Evolutionary conservation across 2,329 filamentous ascomycete genomes (phyloP).

Genomic region (Talaromyces verruculosus): DNA sequence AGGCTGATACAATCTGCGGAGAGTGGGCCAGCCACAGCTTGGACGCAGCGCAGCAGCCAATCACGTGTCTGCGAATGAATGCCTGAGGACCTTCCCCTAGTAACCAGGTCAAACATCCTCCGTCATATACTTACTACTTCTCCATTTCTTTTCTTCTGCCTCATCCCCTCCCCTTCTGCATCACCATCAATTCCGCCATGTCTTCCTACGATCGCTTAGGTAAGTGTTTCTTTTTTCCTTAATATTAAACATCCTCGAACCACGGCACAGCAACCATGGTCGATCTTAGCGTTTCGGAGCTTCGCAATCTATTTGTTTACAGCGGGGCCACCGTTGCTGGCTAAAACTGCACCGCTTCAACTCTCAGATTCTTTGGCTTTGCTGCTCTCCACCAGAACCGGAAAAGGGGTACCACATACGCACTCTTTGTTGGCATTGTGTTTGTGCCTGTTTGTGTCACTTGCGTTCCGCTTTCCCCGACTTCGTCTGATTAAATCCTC

Average conservation of each 20-base stretch:
- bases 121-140: not conserved
- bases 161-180: not conserved
- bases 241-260: not conserved
- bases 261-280: not conserved
- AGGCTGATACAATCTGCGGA: not conserved
- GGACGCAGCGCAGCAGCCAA: not conserved
- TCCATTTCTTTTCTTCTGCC: not conserved
- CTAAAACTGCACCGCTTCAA: constrained; percentile 12
- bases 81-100: constrained; percentile 3
- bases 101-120: constrained; percentile 8
- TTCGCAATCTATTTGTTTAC: constrained; percentile 20
- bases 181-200: constrained; percentile 9
- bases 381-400: not conserved
- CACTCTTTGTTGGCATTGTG: not conserved
- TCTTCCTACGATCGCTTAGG: constrained; percentile 22
- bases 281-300: not conserved
- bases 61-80: not conserved
- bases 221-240: constrained; percentile 4
- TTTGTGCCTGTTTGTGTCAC: not conserved
- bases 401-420: constrained; percentile 4
- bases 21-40: not conserved
- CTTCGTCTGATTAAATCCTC: not conserved
- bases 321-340: constrained; percentile 19
- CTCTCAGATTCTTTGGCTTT: constrained; percentile 12
- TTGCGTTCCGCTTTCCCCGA: not conserved